Evolutionary conservation across 2,329 filamentous ascomycete species (phyloP).

Genomic region (Aspergillus eucalypticola): DNA sequence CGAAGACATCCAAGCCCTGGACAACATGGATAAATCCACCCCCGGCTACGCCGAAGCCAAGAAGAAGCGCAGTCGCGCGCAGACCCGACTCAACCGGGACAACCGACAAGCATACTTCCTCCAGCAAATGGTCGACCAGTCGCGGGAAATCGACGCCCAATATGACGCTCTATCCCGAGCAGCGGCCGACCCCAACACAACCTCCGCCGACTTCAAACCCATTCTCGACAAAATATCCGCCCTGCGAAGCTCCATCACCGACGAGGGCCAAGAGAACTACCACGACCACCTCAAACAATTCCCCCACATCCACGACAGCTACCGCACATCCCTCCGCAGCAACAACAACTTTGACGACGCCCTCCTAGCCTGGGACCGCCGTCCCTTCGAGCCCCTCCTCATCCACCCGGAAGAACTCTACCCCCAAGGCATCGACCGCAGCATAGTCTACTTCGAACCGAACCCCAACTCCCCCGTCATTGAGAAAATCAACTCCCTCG

Average conservation of each 20-base stretch:
- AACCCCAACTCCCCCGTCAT: slow-evolving; percentile 28
- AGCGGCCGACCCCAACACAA: slow-evolving; percentile 26
- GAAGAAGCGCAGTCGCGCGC: slow-evolving; percentile 17
- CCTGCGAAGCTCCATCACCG: slow-evolving; percentile 10
- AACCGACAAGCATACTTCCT: slow-evolving; percentile 24
- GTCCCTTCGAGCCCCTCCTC: slow-evolving; percentile 68
- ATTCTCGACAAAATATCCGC: slow-evolving; percentile 24
- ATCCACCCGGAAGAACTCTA: slow-evolving; percentile 64
- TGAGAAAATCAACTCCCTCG: slow-evolving; percentile 22
- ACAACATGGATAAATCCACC: not conserved
- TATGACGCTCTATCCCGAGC: slow-evolving; percentile 25
- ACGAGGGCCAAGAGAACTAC: slow-evolving; percentile 7
- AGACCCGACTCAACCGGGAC: slow-evolving; percentile 27
- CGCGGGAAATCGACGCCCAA: slow-evolving; percentile 32
- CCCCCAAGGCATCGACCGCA: slow-evolving; percentile 50
- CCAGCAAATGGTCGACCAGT: slow-evolving; percentile 17
- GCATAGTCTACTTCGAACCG: slow-evolving; percentile 39
- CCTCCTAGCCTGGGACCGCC: slow-evolving; percentile 67
- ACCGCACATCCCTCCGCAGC: slow-evolving; percentile 38
- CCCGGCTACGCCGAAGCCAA: slow-evolving; percentile 22
- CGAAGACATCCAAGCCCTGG: slow-evolving; percentile 14
- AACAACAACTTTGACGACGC: slow-evolving; percentile 49
- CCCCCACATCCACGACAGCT: slow-evolving; percentile 55
- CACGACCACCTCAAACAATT: slow-evolving; percentile 30
- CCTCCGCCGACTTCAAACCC: slow-evolving; percentile 21